These are phyloP conservation scores for Sclerotinia trifoliorum DNA, from an alignment of 2,329 filamentous ascomycete species.

Conservation along the genomic window DNA sequence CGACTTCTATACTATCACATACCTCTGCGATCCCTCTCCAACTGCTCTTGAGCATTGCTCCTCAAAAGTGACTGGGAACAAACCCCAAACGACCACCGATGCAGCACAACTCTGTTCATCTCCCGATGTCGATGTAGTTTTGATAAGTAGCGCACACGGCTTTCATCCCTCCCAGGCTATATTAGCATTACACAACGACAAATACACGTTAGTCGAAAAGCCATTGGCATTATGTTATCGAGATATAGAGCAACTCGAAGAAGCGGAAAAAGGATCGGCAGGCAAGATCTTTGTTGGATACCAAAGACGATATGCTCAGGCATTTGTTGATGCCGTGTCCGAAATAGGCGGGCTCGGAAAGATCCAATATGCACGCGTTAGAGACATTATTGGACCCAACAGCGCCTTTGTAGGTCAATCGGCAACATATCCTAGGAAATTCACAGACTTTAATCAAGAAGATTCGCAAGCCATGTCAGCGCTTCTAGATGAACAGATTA, in stretches of 20 bases:
- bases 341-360: conserved; percentile 52
- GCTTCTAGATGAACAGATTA: conserved; percentile 87
- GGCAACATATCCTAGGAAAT: conserved; percentile 48
- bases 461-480: conserved; percentile 27
- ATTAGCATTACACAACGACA: conserved; percentile 52
- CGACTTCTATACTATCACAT: conserved; percentile 34
- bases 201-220: conserved; percentile 60
- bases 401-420: conserved; percentile 48
- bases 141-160: conserved; percentile 53
- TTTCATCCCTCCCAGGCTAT: conserved; percentile 55
- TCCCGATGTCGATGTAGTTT: conserved; percentile 40
- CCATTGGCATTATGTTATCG: conserved; percentile 52
- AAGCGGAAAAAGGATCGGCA: conserved; percentile 47
- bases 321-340: conserved; percentile 53
- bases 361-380: conserved; percentile 55
- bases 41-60: conserved; percentile 44
- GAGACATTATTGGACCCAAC: conserved; percentile 55
- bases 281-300: conserved; percentile 57
- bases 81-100: conserved; percentile 34
- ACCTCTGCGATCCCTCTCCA: conserved; percentile 44
- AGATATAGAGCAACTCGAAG: conserved; percentile 48
- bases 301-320: conserved; percentile 59
- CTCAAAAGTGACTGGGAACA: conserved; percentile 27
- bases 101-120: conserved; percentile 19
- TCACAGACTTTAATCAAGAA: conserved; percentile 43